Evolutionary conservation across 805 yeast species (phyloP).

Genomic region (Cyberlindnera misumaiensis): DNA sequence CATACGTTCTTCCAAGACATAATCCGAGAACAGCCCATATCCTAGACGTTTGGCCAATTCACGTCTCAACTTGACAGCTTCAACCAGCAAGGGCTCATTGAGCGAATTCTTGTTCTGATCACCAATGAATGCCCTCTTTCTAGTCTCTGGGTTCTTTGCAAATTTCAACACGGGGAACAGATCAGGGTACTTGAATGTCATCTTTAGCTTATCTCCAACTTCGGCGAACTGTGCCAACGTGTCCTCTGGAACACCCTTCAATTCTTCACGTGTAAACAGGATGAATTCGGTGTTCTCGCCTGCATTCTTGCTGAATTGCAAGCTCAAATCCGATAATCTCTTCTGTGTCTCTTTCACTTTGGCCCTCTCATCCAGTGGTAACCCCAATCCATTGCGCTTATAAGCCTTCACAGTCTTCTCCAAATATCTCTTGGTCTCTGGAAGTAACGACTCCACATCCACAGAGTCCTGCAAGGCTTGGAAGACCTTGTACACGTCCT

Average conservation of each 20-base stretch:
- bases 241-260: slow-evolving; percentile 68
- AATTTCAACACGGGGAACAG: slow-evolving; percentile 69
- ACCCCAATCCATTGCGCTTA: slow-evolving; percentile 62
- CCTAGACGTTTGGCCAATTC: slow-evolving; percentile 59
- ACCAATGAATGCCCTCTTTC: slow-evolving; percentile 58
- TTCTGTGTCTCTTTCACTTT: slow-evolving; percentile 52
- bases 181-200: slow-evolving; percentile 81
- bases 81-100: slow-evolving; percentile 53
- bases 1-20: slow-evolving; percentile 70
- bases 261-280: slow-evolving; percentile 54
- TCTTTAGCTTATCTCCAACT: slow-evolving; percentile 40
- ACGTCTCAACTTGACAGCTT: slow-evolving; percentile 57
- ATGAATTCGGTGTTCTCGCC: slow-evolving; percentile 65
- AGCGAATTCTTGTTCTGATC: slow-evolving; percentile 62
- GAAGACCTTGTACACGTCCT: slow-evolving; percentile 56
- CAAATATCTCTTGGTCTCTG: slow-evolving; percentile 51
- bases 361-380: slow-evolving; percentile 48
- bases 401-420: slow-evolving; percentile 51
- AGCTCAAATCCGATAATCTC: slow-evolving; percentile 47
- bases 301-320: slow-evolving; percentile 55
- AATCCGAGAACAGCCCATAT: slow-evolving; percentile 62
- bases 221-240: slow-evolving; percentile 52
- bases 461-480: slow-evolving; percentile 40
- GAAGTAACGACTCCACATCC: slow-evolving; percentile 30
- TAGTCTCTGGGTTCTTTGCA: slow-evolving; percentile 56